Evolutionary conservation across 176 grass and related monocot genomes (phyloP), one percentile per base, ranked within the genome.

Genomic region (Avena eriantha): DNA sequence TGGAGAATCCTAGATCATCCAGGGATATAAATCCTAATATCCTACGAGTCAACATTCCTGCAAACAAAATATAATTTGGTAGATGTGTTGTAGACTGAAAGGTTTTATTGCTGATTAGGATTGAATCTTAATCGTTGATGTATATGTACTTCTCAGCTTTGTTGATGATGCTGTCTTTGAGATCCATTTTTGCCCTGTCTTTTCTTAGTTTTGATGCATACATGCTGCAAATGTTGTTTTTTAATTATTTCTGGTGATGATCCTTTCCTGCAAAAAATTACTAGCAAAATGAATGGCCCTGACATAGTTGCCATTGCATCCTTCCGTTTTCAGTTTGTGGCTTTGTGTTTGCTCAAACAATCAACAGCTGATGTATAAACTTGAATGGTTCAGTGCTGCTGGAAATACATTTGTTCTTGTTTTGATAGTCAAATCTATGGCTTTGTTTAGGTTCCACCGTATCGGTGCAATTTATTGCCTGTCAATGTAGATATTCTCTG

Each of bases 251-350:
- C 26, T 34, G 43, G 53, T 68, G 47, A 11, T 39, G 49, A 72
- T 15, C 19, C n/a, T 67, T 72, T 6, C 14, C 48, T 51, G 73
- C 23, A 50, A 73, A 84, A 17, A 89, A 55, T 14, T 47, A 22
- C 47, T 66, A 71, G 46, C 15, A 82, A 77, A 86, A 73, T 33
- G 74, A 84, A 9, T 10, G 7, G 3, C 10, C 34, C 73, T 66
- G 48, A 47, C 49, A 79, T 74, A 84, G 57, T 35, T 39, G 56
- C 73, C n/a, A 33, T 78, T 87, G 36, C 34, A 79, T 58, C 8
- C 74, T 87, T 83, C 18, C 18, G 34, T 79, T 83, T 33, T 73
- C 12, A 64, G 31, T 75, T 73, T 60, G 45, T 47, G 45, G 45
- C 8, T 47, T 47, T 47, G 13, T 83, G 46, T 12, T 83, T 87